Evolutionary conservation across 2,329 filamentous ascomycete species (phyloP).

Genomic region (Ceratocystis smalleyi): DNA sequence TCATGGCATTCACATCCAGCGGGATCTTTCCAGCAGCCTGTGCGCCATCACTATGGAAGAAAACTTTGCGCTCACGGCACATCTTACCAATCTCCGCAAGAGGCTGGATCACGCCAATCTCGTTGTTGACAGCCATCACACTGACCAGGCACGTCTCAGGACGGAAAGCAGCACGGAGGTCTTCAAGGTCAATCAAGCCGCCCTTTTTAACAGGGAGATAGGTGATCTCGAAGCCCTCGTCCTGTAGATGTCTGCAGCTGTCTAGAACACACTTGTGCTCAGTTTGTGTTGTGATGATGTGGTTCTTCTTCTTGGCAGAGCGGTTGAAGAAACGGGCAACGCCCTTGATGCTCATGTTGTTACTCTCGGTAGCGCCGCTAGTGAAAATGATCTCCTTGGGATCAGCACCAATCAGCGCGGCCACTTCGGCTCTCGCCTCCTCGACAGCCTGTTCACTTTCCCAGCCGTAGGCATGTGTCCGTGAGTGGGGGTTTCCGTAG

Average conservation of each 20-base stretch:
- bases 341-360: conserved; percentile 99
- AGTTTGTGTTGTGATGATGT: conserved; percentile 92
- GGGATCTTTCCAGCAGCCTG: conserved; percentile 99
- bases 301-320: conserved; percentile 92
- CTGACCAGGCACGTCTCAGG: conserved; percentile 87
- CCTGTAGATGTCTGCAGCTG: conserved; percentile 89
- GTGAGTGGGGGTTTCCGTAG: conserved; percentile 92
- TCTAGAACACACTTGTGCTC: conserved; percentile 99
- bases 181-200: conserved; percentile 69
- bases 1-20: conserved; percentile 92
- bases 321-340: conserved; percentile 90
- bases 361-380: conserved; percentile 92
- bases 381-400: conserved; percentile 98
- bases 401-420: conserved; percentile 78
- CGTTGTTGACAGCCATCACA: conserved; percentile 98
- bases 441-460: conserved; percentile 92
- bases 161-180: conserved; percentile 75
- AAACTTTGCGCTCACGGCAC: conserved; percentile 81
- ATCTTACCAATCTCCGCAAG: conserved; percentile 84
- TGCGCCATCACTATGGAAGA: conserved; percentile 94
- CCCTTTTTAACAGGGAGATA: conserved; percentile 81
- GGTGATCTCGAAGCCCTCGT: conserved; percentile 93
- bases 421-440: conserved; percentile 67
- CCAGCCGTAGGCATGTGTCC: conserved; percentile 97
- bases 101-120: conserved; percentile 98